Base-by-base conservation (phyloP, 345 rosid genomes). In the Carallia pectinifolia region DNA sequence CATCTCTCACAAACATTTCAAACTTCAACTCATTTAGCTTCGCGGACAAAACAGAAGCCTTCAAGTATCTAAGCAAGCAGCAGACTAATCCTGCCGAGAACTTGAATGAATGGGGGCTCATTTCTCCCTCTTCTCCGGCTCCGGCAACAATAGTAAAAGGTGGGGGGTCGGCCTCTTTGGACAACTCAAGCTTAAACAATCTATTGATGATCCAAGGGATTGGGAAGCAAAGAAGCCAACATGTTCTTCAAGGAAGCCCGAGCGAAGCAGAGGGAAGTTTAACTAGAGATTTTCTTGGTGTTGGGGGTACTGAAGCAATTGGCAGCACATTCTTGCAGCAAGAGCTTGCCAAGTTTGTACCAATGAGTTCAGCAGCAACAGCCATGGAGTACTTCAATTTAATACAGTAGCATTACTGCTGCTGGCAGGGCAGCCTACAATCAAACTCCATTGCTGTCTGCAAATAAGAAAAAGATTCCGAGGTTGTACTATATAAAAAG, bases 201-300 rank as follows among this genome's bases (percentile, higher is more conserved):
- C 53, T 73, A 31, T 61, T 73, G 40, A 30, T 44, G 39, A 73
- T 67, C 53, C 63, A 69, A 53, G 18, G 48, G 10, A 67, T 48
- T 40, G 40, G 55, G 13, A 67, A 62, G 30, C 58, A 61, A 67
- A 44, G 56, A 67, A 44, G 56, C 34, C 62, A 30, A 55, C 60
- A 23, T 1, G 33, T 40, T 56, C 60, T 56, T 13, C 60, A 31
- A 5, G 58, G 62, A 9, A 69, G 54, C 39, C 44, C 55, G 1
- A 34, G 7, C 23, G 55, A 78, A 30, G 39, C n/a, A 4, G 73
- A 47, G 59, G 78, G 77, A 70, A 50, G 87, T 66, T 71, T 84
- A 70, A 89, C 94, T 2, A 78, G 94, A 75, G 94, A 89, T 66
- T 89, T 89, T 74, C 86, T 89, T 50, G 94, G 94, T 4, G 85